Percentiles rank a stretch among this genome's conserved stretches.
Evolutionary conservation across 768 basidiomycete genomes (phyloP).

Genomic region (Chlorophyllum brunneum): DNA sequence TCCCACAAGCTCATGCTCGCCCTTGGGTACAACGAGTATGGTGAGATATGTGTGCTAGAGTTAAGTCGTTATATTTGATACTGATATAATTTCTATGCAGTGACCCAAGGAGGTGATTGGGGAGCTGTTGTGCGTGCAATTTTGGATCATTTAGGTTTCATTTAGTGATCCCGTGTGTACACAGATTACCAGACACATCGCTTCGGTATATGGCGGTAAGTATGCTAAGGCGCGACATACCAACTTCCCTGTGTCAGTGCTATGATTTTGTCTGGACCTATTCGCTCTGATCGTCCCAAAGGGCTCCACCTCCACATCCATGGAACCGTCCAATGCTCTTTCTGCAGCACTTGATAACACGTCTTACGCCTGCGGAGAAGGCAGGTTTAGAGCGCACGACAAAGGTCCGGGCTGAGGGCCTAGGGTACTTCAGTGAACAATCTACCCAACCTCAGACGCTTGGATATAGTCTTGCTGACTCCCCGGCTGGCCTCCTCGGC

Average conservation of each 20-base stretch:
- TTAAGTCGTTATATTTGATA: not conserved
- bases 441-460: slow-evolving; percentile 49
- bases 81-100: slow-evolving; percentile 15
- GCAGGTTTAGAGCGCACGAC: slow-evolving; percentile 26
- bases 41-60: slow-evolving; percentile 19
- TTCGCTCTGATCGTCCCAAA: slow-evolving; percentile 7
- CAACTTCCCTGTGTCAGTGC: slow-evolving; percentile 39
- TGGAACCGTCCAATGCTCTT: slow-evolving; percentile 21
- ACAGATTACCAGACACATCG: slow-evolving; percentile 27
- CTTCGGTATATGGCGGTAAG: slow-evolving; percentile 27
- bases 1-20: slow-evolving; percentile 46
- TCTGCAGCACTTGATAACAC: slow-evolving; percentile 24
- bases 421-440: slow-evolving; percentile 37
- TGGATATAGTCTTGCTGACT: slow-evolving; percentile 53
- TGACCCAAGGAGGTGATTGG: slow-evolving; percentile 28
- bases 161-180: not conserved
- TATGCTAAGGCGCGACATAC: slow-evolving; percentile 51
- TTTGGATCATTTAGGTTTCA: too few relatives aligned
- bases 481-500: slow-evolving; percentile 48
- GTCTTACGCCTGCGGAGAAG: slow-evolving; percentile 28
- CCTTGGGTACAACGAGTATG: slow-evolving; percentile 45
- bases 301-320: slow-evolving; percentile 19
- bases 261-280: not conserved
- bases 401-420: slow-evolving; percentile 25
- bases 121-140: slow-evolving; percentile 9